Base-by-base conservation (phyloP, 306 rosid species). In the Cucurbita pepo region DNA sequence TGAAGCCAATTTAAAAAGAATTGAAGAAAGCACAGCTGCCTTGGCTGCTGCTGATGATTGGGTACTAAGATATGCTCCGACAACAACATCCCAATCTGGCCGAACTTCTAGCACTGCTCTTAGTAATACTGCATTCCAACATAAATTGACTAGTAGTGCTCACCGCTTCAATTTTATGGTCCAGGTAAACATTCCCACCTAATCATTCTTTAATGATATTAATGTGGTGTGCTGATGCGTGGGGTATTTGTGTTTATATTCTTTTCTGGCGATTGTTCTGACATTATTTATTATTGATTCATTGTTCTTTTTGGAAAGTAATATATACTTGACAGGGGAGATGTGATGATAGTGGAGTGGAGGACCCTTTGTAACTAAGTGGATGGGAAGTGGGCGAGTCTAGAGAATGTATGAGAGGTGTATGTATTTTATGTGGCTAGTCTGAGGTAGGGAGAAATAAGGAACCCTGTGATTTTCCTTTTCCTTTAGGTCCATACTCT, bases 91-190 rank as follows among this genome's bases (percentile, higher is more conserved):
- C 61, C 97, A 88, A 80, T 80, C 87, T 36, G 82, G 96, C 75
- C 82, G 89, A 85, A 72, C 84, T 65, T 81, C 91, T 69, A 87
- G 83, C 60, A 55, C 82, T 55, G 62, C 85, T 48, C 59, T 77
- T 44, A 47, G 85, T 78, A 89, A 73, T 64, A 16, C 91, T 38
- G 74, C 87, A 43, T 86, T 89, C 75, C 99, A 86, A 80, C 95
- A 89, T 82, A 95, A 91, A 80, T 96, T 95, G 70, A 85, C 97
- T 65, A 85, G 87, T 53, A 95, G 99, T 83, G 97, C 97, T 43
- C 99, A 89, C 81, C 97, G 99, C 77, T 95, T 95, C 83, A 95
- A 95, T 86, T 83, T 89, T 78, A 95, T 95, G 99, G 99, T 95
- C 72, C 99, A 95, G 99, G 99, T 95, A 81, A 86, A 80, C 56